Base-by-base conservation (phyloP, 176 grass and related monocot species). In the Typha latifolia region DNA sequence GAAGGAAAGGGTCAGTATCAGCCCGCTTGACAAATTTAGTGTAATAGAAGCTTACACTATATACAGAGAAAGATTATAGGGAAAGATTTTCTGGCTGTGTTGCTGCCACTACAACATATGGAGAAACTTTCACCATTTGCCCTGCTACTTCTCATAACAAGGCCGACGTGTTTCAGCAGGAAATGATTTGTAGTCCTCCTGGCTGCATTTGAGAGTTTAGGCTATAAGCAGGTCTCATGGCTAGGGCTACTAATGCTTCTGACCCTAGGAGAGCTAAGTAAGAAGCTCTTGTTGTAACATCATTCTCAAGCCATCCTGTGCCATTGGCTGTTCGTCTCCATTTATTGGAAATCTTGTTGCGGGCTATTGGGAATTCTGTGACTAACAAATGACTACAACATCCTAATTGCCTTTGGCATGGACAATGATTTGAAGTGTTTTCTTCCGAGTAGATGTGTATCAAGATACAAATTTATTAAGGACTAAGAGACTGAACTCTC, bases 1-100 rank as follows among this genome's bases (percentile, higher is more conserved):
- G 83, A 73, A 89, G 85, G 72, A 97, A 86, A 76, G 85, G 85
- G 12, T 82, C 82, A 0, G 75, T 72, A 79, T 67, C 82, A 66
- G 78, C 48, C 66, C 87, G 91, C 15, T 27, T 77, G 65, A 66
- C 86, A 77, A 95, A 74, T 71, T 64, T 80, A 80, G 84, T 81
- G 9, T 92, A 59, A 68, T 12, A 63, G 29, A 71, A 72, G 9
- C 52, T 55, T 12, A 68, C 49, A 27, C 63, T n/a, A 11, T 68
- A 59, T 22, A 59, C 20, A 20, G 53, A 10, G 2, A 10, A 57
- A 59, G 20, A 59, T 19, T 10, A 9, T 59, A 22, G 53, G 20
- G 20, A 59, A 11, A 18, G 4, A 59, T 59, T 59, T 59, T 19
- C 53, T 11, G 8, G 16, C 18, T 22, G 20, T 59, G 53, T 3